Conservation (phyloP, 2,329 filamentous ascomycete species). For the Beauveria sp. region DNA sequence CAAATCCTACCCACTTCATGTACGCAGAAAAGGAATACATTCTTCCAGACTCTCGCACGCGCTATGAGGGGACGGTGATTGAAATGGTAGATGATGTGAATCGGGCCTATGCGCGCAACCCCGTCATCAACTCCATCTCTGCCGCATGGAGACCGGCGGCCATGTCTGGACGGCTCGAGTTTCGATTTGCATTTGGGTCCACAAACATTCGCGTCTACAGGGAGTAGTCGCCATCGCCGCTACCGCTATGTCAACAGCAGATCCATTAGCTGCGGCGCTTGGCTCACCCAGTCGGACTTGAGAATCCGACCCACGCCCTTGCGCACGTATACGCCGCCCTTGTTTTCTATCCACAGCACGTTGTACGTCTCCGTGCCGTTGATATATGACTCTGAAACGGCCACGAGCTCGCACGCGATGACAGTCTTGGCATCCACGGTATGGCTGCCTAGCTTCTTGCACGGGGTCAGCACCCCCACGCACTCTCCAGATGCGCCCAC, state of each 20-base stretch:
- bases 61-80: conserved; percentile 1
- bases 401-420: conserved; percentile 2
- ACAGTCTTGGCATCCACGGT: conserved; percentile 2
- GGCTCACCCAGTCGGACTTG: conserved; percentile 5
- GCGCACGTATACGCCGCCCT: not conserved
- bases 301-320: conserved; percentile 8
- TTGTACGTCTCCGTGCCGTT: conserved; percentile 6
- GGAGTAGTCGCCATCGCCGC: not conserved
- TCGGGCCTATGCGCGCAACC: not conserved
- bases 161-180: not conserved
- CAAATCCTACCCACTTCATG: not conserved
- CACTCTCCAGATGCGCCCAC: conserved; percentile 1
- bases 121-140: not conserved
- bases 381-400: conserved; percentile 3
- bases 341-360: conserved; percentile 6
- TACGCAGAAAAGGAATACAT: not conserved
- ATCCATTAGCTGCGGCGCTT: not conserved
- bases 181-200: conserved; percentile 4
- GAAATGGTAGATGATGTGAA: not conserved
- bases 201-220: not conserved
- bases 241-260: not conserved
- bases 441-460: conserved; percentile 2
- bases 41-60: not conserved
- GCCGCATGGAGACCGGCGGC: not conserved
- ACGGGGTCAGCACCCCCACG: conserved; percentile 5